Percentiles rank a stretch among this genome's conserved stretches.
phyloP scores from a whole-genome alignment of 2,329 filamentous ascomycete species.

The Gnomoniopsis sp. region DNA sequence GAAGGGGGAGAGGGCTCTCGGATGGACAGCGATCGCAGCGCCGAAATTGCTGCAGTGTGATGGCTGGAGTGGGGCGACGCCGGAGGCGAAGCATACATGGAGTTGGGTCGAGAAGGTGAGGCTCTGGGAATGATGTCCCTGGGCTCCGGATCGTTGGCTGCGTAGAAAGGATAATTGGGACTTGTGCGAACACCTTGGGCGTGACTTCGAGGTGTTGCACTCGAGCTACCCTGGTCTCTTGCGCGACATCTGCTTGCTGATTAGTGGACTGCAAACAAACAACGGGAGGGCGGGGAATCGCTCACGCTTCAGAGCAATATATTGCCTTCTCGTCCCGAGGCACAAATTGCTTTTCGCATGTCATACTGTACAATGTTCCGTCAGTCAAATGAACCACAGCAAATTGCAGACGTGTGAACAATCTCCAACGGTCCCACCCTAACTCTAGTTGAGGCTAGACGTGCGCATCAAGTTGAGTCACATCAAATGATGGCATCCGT shows the following conservation, averaged over 20 bases:
- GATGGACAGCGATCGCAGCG: conserved; percentile 52
- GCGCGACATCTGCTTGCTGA: conserved; percentile 46
- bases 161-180: conserved; percentile 42
- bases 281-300: conserved; percentile 19
- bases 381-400: conserved; percentile 24
- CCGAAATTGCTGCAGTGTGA: conserved; percentile 51
- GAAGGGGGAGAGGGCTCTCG: conserved; percentile 55
- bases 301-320: conserved; percentile 63
- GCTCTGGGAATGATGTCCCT: conserved; percentile 62
- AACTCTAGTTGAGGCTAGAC: neutral
- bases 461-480: conserved; percentile 25
- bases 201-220: conserved; percentile 20
- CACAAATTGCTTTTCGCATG: conserved; percentile 64
- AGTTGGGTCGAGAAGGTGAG: conserved; percentile 57
- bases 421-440: neutral
- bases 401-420: conserved; percentile 26
- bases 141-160: conserved; percentile 46
- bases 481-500: conserved; percentile 31
- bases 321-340: conserved; percentile 54
- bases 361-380: conserved; percentile 48
- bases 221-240: conserved; percentile 42
- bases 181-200: conserved; percentile 8
- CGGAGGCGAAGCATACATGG: conserved; percentile 53
- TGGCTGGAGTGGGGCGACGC: conserved; percentile 42
- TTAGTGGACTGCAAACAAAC: conserved; percentile 18